Base-by-base conservation (phyloP, 352 stramenopile species). In the Globisporangium lucens region DNA sequence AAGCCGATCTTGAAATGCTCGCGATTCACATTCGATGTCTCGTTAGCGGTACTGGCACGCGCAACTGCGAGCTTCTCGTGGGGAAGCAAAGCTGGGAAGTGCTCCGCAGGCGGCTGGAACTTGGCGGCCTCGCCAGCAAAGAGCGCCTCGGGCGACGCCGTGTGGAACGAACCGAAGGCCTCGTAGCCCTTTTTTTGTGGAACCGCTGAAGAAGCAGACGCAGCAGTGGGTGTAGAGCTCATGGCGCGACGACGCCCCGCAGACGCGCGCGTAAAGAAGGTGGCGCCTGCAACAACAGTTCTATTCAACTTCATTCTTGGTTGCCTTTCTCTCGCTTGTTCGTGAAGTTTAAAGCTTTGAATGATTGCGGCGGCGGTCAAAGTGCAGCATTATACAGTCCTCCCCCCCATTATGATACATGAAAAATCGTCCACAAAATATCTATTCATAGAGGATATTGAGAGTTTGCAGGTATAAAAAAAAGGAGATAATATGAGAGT, bases 91-190 rank as follows among this genome's bases (percentile, higher is more conserved):
- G 71, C 12, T 5, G 71, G 77, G 12, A 79, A 67, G 24, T 71
- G 73, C 49, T 43, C 63, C 4, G 0, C 30, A 38, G n/a, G 72
- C 47, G 56, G 65, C 63, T n/a, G 30, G 2, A 66, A 55, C 36
- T 53, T 56, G 24, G 63, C 30, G 30, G 67, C 69, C 2, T 55
- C 27, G 56, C 61, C 56, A 0, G 76, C 62, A 69, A 94, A 94
- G n/a, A 94, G 67, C 55, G 67, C 67, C 10, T 76, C 75, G 1
- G 78, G 79, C 29, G 83, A 84, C 47, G 81, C 76, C 51, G 82
- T 84, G 76, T 94, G 86, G 75, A 94, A 94, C 10, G 86, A 94
- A 29, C 86, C 84, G 20, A 92, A 91, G 6, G 86, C 76, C 52
- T 91, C 76, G 67, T 92, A 94, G 35, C 82, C 56, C 60, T 57